Evolutionary conservation across 2,329 filamentous ascomycete genomes (phyloP), one percentile per base, ranked within the genome.

Genomic region (Penicillium frequentans): DNA sequence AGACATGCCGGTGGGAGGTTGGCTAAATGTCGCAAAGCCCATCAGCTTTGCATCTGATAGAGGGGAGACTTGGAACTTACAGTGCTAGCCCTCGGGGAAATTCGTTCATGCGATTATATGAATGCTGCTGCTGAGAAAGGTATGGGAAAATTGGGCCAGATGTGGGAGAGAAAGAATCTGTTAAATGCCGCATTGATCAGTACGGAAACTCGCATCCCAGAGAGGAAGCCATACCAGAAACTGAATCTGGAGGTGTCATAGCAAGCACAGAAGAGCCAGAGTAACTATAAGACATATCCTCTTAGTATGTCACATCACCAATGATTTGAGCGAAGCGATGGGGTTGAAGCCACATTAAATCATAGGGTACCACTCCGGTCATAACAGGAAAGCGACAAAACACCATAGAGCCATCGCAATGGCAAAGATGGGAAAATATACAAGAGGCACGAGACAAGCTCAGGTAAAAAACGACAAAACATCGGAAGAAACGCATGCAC

Each of bases 211-310:
- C 26, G 26, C 35, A 37, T 54, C 16, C 46, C 48, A 39, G 46
- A 31, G 37, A 52, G 19, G 29, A 81, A 66, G 78, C 79, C 62
- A 79, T 84, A 67, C 82, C 82, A 55, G 79, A 81, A 55, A 79
- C 82, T 59, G 83, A 82, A 73, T 85, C 82, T 52, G 75, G 68
- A 52, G 77, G 75, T 63, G 74, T 78, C 71, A 79, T 74, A 58
- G 83, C 79, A 65, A 83, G 78, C 64, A 79, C 77, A 68, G 78
- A 72, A 58, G 75, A 75, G 61, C 77, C 66, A 60, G 80, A 77
- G 70, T 82, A 85, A 70, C 82, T 84, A 73, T 62, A 70, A 67
- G 66, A 55, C 55, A 56, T 61, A 57, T 45, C 53, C 27, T 46
- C 60, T 67, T 58, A 66, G 63, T 33, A 54, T 39, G 24, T 74